These are phyloP conservation scores for Lasiodiplodia hormozganensis DNA, from an alignment of 2,329 filamentous ascomycete genomes.

Conservation along the genomic window DNA sequence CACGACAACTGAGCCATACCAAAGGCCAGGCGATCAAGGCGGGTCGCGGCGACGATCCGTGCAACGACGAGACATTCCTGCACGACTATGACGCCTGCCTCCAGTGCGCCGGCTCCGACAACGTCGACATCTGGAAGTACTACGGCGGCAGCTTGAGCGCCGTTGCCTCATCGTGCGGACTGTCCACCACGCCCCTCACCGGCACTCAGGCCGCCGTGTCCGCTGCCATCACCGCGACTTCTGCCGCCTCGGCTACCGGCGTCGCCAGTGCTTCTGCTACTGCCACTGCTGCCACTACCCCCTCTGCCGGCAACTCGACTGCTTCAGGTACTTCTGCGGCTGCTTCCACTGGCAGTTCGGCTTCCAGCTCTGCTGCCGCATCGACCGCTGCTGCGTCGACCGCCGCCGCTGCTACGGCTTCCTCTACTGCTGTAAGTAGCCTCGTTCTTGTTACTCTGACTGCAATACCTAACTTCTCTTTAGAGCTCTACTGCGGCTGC, in stretches of 20 bases:
- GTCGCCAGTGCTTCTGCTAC: no score
- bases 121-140: slow-evolving; percentile 54
- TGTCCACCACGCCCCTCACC: slow-evolving; percentile 26
- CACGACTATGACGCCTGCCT: slow-evolving; percentile 44
- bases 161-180: slow-evolving; percentile 49
- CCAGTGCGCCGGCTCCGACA: slow-evolving; percentile 47
- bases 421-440: not conserved
- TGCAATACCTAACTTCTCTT: not conserved
- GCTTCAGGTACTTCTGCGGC: not conserved
- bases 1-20: not conserved
- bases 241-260: not conserved
- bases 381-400: not conserved
- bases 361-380: not conserved
- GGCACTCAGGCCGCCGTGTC: slow-evolving; percentile 15
- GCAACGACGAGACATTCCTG: slow-evolving; percentile 37
- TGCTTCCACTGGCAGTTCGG: not conserved
- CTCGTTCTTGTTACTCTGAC: not conserved
- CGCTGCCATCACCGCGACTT: not conserved
- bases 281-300: not conserved
- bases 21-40: slow-evolving; percentile 40
- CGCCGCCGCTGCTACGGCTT: not conserved
- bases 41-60: slow-evolving; percentile 34
- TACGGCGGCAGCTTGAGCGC: slow-evolving; percentile 49
- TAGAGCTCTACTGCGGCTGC: not conserved
- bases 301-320: not conserved